These are phyloP conservation scores for Stachybotrys chlorohalonatus DNA, from an alignment of 2,329 filamentous ascomycete species.

Conservation along the genomic window DNA sequence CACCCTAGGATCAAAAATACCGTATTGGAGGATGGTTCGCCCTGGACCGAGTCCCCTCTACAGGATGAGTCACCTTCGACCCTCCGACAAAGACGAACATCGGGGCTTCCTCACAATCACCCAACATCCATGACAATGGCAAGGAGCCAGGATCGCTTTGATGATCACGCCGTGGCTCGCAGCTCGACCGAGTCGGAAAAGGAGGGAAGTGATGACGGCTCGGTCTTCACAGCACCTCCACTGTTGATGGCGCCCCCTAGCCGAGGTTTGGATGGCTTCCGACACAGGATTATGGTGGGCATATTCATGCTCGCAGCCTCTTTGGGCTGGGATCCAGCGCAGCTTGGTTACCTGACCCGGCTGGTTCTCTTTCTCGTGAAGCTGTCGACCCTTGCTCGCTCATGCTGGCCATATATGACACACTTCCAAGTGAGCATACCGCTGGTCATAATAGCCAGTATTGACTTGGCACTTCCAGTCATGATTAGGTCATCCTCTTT, in stretches of 20 bases:
- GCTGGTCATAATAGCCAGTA: constrained; percentile 56
- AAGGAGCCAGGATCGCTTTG: constrained; percentile 29
- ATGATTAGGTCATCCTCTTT: constrained; percentile 1
- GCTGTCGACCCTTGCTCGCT: constrained; percentile 51
- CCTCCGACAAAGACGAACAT: constrained; percentile 8
- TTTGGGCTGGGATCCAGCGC: constrained; percentile 18
- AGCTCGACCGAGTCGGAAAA: constrained; percentile 5
- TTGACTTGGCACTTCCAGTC: constrained; percentile 47
- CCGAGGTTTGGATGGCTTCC: constrained; percentile 20
- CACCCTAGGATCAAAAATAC: constrained; percentile 5
- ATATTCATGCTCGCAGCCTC: constrained; percentile 19
- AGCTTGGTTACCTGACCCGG: constrained; percentile 31
- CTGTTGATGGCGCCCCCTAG: constrained; percentile 42
- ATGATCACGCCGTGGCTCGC: constrained; percentile 5
- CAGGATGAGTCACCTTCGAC: constrained; percentile 1
- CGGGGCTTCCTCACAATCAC: constrained; percentile 3
- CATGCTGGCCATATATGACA: constrained; percentile 66
- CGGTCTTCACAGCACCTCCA: constrained; percentile 22
- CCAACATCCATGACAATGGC: constrained; percentile 28
- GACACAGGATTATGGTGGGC: constrained; percentile 23
- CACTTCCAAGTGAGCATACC: constrained; percentile 56
- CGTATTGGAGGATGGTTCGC: neutral
- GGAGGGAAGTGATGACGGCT: constrained; percentile 1
- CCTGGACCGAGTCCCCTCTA: neutral
- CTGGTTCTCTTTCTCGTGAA: constrained; percentile 61